Base-by-base conservation (phyloP, 1,139 yeast species). In the Eremothecium gossypii region DNA sequence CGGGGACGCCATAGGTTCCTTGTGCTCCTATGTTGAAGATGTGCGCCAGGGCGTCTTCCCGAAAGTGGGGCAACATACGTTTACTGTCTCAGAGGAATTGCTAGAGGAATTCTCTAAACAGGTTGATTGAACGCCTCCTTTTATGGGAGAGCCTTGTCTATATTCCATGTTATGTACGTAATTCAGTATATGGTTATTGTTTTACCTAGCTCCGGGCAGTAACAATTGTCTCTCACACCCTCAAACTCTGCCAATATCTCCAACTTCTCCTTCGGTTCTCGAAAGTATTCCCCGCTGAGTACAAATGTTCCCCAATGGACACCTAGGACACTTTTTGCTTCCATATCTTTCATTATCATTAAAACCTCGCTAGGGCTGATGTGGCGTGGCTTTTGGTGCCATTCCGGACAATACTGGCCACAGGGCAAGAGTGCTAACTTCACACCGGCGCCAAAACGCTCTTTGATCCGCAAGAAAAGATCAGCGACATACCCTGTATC, bases 221-320 rank as follows among this genome's bases (percentile, higher is more conserved):
- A 63, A 8, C 74, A 68, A 32, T 64, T 66, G 45, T 68, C 62
- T 2, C 50, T 50, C 8, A 61, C 56, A 2, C 60, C 61, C 33
- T 55, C 44, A 29, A 57, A 52, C n/a, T 48, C 54, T 0, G 71
- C 71, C 41, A 70, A 51, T 30, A 55, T 52, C 43, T 66, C 68
- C 20, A 77, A 54, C 48, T 66, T 63, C 43, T 68, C 67, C 50
- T 82, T 78, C 1, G 97, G 97, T 58, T 89, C 96, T 35, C 84
- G 60, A 49, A 82, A 85, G 40, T 86, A 83, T 59, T 89, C 97
- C 38, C 89, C 83, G 59, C 95, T 83, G 49, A 89, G 66, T 34
- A 85, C 80, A 64, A 86, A 89, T 0, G 97, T 89, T 0, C 97
- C 97, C 95, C 96, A 89, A 61, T 89, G 97, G 28, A 89, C 84